phyloP scores from a whole-genome alignment of 306 rosid genomes.

The Argentina anserina region DNA sequence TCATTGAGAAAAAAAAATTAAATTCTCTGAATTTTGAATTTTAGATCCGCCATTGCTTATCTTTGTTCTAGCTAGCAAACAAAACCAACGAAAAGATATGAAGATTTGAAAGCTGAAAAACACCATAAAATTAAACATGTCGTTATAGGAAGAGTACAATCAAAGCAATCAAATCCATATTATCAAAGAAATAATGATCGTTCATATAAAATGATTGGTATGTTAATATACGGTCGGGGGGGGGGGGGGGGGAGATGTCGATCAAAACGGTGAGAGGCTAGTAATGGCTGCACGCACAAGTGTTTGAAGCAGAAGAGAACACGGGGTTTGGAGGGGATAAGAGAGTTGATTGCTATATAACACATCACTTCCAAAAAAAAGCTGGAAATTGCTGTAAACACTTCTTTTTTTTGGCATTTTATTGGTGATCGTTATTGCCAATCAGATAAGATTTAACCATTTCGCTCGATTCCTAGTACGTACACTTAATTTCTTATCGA shows the following conservation, averaged over 20 bases:
- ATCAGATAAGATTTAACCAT: not conserved
- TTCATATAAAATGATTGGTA: not conserved
- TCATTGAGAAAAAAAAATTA: too few species aligned
- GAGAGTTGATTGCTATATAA: not conserved
- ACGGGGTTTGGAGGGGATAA: not conserved
- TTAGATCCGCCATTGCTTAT: too few species aligned
- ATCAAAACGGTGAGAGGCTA: not conserved
- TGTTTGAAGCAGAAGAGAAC: slow-evolving; percentile 3
- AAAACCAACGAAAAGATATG: not conserved
- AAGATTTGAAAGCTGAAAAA: not conserved
- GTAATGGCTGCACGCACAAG: slow-evolving; percentile 5
- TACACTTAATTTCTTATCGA: too few species aligned
- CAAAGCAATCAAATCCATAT: not conserved
- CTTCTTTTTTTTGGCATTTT: not conserved
- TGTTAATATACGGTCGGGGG: too few species aligned
- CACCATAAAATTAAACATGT: not conserved
- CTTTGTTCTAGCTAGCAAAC: not conserved
- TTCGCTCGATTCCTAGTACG: too few species aligned
- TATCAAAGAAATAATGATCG: not conserved
- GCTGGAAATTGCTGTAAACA: not conserved
- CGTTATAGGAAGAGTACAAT: not conserved
- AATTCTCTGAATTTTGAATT: too few species aligned
- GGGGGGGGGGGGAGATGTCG: not conserved
- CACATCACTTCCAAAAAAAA: not conserved
- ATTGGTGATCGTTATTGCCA: not conserved